These are phyloP conservation scores for Cryptococcus amylolentus DNA, from an alignment of 1,284 basidiomycete genomes.

Conservation along the genomic window DNA sequence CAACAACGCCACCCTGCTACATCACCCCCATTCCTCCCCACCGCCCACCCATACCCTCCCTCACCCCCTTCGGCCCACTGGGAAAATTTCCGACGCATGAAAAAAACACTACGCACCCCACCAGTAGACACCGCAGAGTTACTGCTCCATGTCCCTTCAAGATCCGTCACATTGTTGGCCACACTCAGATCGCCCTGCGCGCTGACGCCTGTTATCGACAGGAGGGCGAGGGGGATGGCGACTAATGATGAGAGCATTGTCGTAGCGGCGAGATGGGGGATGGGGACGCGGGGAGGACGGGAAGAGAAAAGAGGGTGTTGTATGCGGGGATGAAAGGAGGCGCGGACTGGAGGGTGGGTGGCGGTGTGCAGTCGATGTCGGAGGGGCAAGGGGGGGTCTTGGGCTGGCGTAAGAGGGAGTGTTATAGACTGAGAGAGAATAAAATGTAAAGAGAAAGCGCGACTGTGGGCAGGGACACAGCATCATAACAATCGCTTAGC, in stretches of 20 bases:
- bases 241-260: conserved; percentile 13
- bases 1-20: neutral
- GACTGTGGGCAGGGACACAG: neutral
- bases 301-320: neutral
- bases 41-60: neutral
- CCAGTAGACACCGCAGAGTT: conserved; percentile 73
- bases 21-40: neutral
- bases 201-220: conserved; percentile 4
- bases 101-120: conserved; percentile 58
- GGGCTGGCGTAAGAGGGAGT: neutral
- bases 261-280: neutral
- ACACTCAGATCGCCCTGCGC: conserved; percentile 35
- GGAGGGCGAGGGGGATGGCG: conserved; percentile 11
- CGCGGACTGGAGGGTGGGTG: neutral
- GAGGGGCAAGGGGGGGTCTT: too few relatives aligned
- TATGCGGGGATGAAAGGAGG: neutral
- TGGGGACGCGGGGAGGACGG: neutral
- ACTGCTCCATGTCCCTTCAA: conserved; percentile 80
- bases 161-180: conserved; percentile 60
- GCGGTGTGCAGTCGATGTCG: neutral
- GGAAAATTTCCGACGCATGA: neutral
- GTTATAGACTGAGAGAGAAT: neutral
- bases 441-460: neutral
- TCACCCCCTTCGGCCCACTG: neutral
- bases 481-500: neutral